Base-by-base conservation (phyloP, 2,329 filamentous ascomycete species). In the Colletotrichum sp. region DNA sequence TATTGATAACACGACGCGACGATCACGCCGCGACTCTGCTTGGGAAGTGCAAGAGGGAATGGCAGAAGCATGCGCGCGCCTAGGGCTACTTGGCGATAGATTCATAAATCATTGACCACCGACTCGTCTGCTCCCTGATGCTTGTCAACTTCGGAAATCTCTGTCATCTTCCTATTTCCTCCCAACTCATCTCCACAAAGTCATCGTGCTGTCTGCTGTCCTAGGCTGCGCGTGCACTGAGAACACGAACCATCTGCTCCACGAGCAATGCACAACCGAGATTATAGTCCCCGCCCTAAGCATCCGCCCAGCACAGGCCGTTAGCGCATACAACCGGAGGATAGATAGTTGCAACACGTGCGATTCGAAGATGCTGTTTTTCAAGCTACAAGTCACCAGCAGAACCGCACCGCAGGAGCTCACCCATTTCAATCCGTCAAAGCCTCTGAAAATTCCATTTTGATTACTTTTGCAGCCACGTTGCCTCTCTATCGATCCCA, bases 401-500 rank as follows among this genome's bases (percentile, higher is more conserved):
- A 7, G n/a, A n/a, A 22, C 13, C n/a, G 16, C n/a, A 22, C n/a
- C 44, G n/a, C 44, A 49, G 44, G 9, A 12, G 19, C n/a, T 49
- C n/a, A 7, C 19, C 44, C 22, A 9, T 22, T 44, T 49, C 44
- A 22, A 49, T 49, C 19, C n/a, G n/a, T 49, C 44, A 49, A 49
- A 52, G 29, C 11, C 34, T 72, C 19, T 36, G 19, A 55, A 27
- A 36, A 55, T 13, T 27, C 69, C 65, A 69, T 22, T 59, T 39
- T 13, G 29, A 75, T 72, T 75, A 72, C 69, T 75, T 75, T 75
- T 72, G 36, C 68, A 70, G 25, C 34, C 39, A 72, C 55, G 30
- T 55, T 44, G 32, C 69, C 69, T 72, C 72, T 61, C 66, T 72
- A 63, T 67, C 63, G 61, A 75, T 67, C 55, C 69, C 72, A 63